phyloP scores from a whole-genome alignment of 202 grass and related monocot genomes.

The Zoysia matrella region DNA sequence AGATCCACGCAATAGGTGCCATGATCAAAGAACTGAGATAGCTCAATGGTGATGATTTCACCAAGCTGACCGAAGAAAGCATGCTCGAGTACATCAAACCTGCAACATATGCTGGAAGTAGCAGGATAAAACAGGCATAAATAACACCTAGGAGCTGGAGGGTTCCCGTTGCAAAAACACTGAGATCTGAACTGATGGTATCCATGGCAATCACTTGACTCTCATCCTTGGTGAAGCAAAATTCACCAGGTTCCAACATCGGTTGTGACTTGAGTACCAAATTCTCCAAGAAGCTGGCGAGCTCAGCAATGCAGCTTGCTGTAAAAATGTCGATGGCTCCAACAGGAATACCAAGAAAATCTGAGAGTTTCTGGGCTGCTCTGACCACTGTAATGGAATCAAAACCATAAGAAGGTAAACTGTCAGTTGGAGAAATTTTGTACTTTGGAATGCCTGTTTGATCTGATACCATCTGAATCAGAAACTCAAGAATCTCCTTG shows the following conservation, averaged over 20 bases:
- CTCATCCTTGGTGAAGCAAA: constrained; percentile 41
- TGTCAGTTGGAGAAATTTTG: constrained; percentile 64
- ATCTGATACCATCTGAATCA: constrained; percentile 66
- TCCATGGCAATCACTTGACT: constrained; percentile 32
- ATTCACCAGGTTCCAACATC: constrained; percentile 28
- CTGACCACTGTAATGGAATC: constrained; percentile 76
- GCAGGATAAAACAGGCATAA: constrained; percentile 63
- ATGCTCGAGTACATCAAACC: constrained; percentile 49
- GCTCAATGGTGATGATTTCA: constrained; percentile 42
- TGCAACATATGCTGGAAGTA: constrained; percentile 66
- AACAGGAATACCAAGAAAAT: constrained; percentile 73
- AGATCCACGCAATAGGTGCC: constrained; percentile 71
- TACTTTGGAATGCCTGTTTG: constrained; percentile 64
- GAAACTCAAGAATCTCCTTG: constrained; percentile 57
- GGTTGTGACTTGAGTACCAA: constrained; percentile 50
- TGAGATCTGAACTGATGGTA: constrained; percentile 26
- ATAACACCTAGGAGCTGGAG: constrained; percentile 60
- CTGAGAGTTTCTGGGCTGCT: constrained; percentile 73
- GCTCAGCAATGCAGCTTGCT: constrained; percentile 65
- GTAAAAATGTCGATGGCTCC: constrained; percentile 84
- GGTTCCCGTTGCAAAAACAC: constrained; percentile 50
- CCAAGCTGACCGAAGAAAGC: constrained; percentile 38
- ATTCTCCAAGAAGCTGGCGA: constrained; percentile 67
- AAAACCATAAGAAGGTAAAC: constrained; percentile 73
- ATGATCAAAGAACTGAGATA: constrained; percentile 58